Base-by-base conservation (phyloP, 148 eudicot genomes). In the Rhododendron vialii region DNA sequence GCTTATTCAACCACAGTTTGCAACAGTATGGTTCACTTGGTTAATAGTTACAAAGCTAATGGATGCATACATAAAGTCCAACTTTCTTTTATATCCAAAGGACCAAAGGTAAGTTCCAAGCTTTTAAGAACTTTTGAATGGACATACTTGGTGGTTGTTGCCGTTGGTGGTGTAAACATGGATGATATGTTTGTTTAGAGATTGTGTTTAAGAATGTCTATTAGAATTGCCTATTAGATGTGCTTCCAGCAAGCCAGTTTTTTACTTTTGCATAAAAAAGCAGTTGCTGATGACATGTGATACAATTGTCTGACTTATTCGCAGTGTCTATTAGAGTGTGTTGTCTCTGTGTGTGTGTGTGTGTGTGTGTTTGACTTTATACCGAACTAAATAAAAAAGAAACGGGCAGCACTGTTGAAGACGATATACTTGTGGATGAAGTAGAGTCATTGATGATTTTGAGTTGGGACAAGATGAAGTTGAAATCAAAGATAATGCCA, bases 401-500 rank as follows among this genome's bases (percentile, higher is more conserved):
- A 82, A 71, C 55, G 74, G 92, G 85, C 95, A 96, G 99, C 71
- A 94, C 99, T 69, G 93, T 93, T 80, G 99, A 96, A 91, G 98
- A 96, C 90, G 96, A 96, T 90, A 90, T 96, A 80, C 77, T 96
- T 85, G 92, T 96, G 88, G 99, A 96, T 84, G 94, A 92, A 85
- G 93, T 93, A 84, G 98, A 95, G 91, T 96, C 76, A 45, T 95
- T 84, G 99, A 96, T 89, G 99, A 96, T 91, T 94, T 96, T 92
- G 98, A 96, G 84, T 87, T 95, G 81, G 98, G 95, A 77, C 99
- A 94, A 87, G 99, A 92, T 82, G 99, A 95, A 92, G 96, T 85
- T 80, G 94, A 95, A 81, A 94, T 96, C 63, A 96, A 96, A 89
- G 99, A 95, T 89, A 95, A 92, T 84, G 95, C 91, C 86, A 95